Evolutionary conservation across 1,284 basidiomycete genomes (phyloP), one percentile per base, ranked within the genome.

Genomic region (Laetiporus sulphureus): DNA sequence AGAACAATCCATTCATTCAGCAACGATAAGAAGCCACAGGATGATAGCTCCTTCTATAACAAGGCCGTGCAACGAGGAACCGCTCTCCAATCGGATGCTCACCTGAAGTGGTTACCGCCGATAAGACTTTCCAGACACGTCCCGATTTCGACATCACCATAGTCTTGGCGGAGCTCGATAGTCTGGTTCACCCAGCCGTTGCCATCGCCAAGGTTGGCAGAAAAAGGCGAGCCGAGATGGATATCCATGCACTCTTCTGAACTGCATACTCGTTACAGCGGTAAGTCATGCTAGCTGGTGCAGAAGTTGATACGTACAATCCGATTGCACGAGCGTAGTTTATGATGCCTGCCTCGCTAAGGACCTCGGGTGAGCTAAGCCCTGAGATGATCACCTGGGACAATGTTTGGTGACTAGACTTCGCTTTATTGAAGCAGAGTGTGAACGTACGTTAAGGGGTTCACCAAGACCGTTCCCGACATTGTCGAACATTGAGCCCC

Each of bases 201-300:
- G 0, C 77, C 79, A 48, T 88, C 84, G 11, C 84, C 85, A 7
- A 87, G 71, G 56, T 87, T 71, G 20, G 84, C 84, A 34, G 73
- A 64, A 53, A 86, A 82, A 0, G 73, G 73, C 25, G 53, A 67
- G 3, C 83, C 83, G 10, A 76, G 50, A 53, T 83, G 84, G 45
- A 87, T 60, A 19, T 77, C 83, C 22, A 87, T 59, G 57, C 85
- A 89, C 59, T 89, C 84, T 38, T 71, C 70, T 11, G 84, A 82
- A 58, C 82, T 83, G 30, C n/a, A 20, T 23, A 27, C 39, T 32
- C 11, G 27, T 34, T 35, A 13, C 39, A 3, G 40, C 40, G 31
- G 27, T 34, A 33, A 40, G 21, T 32, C 40, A 33, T 23, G 36
- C n/a, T 13, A 10, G 10, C 11, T 15, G 32, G 7, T 8, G 16